Percentiles rank a stretch among this genome's conserved stretches.
Evolutionary conservation across 192 early-diverging fungal species (phyloP).

Genomic region (Rhizoclosmatium globosum): DNA sequence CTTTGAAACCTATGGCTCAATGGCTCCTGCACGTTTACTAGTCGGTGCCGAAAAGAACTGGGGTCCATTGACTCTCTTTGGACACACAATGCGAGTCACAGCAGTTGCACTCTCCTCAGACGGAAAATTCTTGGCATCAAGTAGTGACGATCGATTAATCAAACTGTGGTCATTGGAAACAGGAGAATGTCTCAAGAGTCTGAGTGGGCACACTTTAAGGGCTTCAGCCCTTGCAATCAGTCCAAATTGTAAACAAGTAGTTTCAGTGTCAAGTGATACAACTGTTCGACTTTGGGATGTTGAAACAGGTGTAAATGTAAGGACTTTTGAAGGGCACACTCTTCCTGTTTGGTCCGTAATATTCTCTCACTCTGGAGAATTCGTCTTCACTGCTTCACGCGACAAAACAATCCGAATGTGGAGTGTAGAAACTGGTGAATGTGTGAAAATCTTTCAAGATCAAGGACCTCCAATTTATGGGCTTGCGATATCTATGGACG

Average conservation of each 20-base stretch:
- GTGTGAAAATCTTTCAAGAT: background rate
- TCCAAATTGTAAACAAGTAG: conserved; percentile 11
- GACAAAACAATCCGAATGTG: background rate
- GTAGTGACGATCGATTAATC: background rate
- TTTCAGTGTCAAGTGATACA: conserved; percentile 18
- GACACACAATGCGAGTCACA: conserved; percentile 27
- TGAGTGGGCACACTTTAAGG: conserved; percentile 17
- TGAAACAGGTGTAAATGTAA: conserved; percentile 3
- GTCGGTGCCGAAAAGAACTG: background rate
- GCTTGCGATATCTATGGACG: background rate
- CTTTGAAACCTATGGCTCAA: background rate
- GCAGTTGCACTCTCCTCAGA: conserved; percentile 22
- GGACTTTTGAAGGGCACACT: conserved; percentile 5
- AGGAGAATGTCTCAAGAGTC: background rate
- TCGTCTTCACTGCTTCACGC: background rate
- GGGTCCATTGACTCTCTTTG: conserved; percentile 20
- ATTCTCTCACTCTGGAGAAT: background rate
- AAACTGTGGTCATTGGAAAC: background rate
- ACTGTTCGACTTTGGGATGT: conserved; percentile 55
- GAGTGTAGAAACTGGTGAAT: background rate
- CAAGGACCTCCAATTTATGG: background rate
- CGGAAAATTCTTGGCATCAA: background rate
- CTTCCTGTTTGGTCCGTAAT: background rate
- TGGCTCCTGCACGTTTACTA: background rate
- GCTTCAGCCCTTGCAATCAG: conserved; percentile 23